Conservation (phyloP, 2,329 filamentous ascomycete genomes). For the Nemania diffusa region DNA sequence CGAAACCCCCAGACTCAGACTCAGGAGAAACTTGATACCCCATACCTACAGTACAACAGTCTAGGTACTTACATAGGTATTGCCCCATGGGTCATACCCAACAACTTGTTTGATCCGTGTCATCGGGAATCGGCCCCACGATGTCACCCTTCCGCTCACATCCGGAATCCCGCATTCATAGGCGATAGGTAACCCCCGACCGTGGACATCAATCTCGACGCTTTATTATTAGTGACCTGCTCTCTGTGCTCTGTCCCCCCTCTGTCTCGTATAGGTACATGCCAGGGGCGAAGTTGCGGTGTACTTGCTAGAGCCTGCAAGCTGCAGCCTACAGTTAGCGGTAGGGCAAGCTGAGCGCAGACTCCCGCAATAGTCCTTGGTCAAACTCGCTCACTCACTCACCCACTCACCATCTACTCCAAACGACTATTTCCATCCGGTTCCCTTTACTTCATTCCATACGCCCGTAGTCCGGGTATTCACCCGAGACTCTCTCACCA, state of each 20-base stretch:
- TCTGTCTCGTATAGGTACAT: constrained; percentile 22
- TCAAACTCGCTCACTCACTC: background rate
- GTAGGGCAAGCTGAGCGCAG: constrained; percentile 28
- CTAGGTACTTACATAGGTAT: too few relatives aligned
- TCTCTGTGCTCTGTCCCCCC: background rate
- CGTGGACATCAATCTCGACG: constrained; percentile 15
- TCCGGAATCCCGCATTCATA: constrained; percentile 28
- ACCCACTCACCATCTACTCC: background rate
- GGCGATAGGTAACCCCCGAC: constrained; percentile 23
- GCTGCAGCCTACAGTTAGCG: constrained; percentile 18
- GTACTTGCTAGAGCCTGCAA: constrained; percentile 22
- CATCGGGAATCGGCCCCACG: constrained; percentile 36
- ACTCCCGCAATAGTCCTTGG: constrained; percentile 18
- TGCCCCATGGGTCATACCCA: constrained; percentile 20
- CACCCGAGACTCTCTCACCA: constrained; percentile 6
- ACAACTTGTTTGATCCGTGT: constrained; percentile 34
- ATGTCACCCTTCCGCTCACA: constrained; percentile 7
- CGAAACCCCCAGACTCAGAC: constrained; percentile 17
- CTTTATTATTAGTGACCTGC: constrained; percentile 5
- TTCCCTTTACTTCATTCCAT: constrained; percentile 5
- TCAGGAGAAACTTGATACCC: constrained; percentile 26
- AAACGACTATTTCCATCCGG: constrained; percentile 8
- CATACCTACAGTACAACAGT: background rate
- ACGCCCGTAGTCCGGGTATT: constrained; percentile 16
- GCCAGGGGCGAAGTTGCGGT: constrained; percentile 35